These are phyloP conservation scores for Curvularia spicifera DNA, from an alignment of 2,329 filamentous ascomycete species.

Conservation along the genomic window DNA sequence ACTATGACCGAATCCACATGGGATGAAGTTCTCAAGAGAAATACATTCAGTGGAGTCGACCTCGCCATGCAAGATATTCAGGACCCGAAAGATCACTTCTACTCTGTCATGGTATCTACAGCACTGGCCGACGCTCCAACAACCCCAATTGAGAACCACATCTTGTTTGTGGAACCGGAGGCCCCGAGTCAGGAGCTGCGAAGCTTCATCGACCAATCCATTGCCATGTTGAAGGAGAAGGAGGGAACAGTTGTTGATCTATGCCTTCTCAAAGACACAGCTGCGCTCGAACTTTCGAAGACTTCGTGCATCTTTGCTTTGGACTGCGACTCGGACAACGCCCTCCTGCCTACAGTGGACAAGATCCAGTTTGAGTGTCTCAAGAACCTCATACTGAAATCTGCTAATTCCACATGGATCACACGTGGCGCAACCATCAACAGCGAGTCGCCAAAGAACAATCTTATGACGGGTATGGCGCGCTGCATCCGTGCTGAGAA, in stretches of 20 bases:
- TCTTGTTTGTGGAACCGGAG: constrained; percentile 11
- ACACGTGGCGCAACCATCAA: constrained; percentile 12
- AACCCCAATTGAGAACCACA: constrained; percentile 5
- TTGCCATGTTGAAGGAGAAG: constrained; percentile 7
- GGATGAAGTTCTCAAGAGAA: constrained; percentile 23
- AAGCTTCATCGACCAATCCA: constrained; percentile 2
- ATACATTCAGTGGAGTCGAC: constrained; percentile 16
- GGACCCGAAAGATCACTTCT: constrained; percentile 9
- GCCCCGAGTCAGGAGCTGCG: constrained; percentile 6
- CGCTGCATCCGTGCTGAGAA: constrained; percentile 20
- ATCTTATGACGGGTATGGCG: constrained; percentile 20
- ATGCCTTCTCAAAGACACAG: neutral
- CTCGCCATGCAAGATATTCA: constrained; percentile 15
- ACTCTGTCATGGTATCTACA: constrained; percentile 7
- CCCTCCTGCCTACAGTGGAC: constrained; percentile 16
- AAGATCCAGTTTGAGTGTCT: constrained; percentile 13
- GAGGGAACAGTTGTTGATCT: neutral
- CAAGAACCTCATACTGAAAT: constrained; percentile 10
- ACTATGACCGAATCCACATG: constrained; percentile 24
- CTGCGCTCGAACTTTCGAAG: constrained; percentile 10
- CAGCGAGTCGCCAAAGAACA: constrained; percentile 9
- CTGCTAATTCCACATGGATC: constrained; percentile 16
- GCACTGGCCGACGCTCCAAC: no score
- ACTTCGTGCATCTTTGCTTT: constrained; percentile 14
- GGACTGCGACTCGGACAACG: constrained; percentile 10